phyloP scores from a whole-genome alignment of 1,284 basidiomycete genomes.

The Leccinum holopus region DNA sequence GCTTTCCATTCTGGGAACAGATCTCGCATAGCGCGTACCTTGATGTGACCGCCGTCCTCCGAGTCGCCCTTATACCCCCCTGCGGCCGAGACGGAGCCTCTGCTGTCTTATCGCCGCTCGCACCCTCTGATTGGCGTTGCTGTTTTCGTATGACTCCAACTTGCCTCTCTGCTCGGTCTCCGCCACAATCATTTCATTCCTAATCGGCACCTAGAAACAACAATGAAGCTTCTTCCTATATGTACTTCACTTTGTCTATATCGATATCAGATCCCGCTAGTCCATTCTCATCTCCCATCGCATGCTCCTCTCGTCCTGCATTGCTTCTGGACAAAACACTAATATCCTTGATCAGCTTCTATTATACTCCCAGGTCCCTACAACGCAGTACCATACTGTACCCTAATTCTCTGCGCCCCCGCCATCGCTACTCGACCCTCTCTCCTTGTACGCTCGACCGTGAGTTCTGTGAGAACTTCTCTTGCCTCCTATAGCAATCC shows the following conservation, averaged over 20 bases:
- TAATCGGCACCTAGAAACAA: neutral
- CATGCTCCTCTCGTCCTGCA: neutral
- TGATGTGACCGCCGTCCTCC: neutral
- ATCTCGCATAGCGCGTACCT: neutral
- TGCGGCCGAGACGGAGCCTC: slow-evolving; percentile 7
- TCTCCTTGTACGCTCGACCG: neutral
- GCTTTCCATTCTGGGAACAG: neutral
- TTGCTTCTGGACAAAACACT: neutral
- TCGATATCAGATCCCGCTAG: neutral
- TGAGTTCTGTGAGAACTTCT: slow-evolving; percentile 10
- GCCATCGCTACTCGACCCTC: neutral
- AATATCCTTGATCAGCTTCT: neutral
- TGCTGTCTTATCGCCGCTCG: slow-evolving; percentile 23
- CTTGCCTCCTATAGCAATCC: neutral
- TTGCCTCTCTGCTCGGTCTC: neutral
- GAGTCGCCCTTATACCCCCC: slow-evolving; percentile 1
- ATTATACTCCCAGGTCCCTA: neutral
- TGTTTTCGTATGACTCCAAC: slow-evolving; percentile 14
- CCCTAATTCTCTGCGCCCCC: neutral
- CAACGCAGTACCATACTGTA: neutral
- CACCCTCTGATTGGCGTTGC: slow-evolving; percentile 19
- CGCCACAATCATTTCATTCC: neutral
- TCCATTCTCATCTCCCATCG: neutral
- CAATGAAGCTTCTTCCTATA: neutral
- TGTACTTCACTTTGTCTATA: neutral